Conservation (phyloP, 2,329 filamentous ascomycete genomes). For the Penicillium digitatum region DNA sequence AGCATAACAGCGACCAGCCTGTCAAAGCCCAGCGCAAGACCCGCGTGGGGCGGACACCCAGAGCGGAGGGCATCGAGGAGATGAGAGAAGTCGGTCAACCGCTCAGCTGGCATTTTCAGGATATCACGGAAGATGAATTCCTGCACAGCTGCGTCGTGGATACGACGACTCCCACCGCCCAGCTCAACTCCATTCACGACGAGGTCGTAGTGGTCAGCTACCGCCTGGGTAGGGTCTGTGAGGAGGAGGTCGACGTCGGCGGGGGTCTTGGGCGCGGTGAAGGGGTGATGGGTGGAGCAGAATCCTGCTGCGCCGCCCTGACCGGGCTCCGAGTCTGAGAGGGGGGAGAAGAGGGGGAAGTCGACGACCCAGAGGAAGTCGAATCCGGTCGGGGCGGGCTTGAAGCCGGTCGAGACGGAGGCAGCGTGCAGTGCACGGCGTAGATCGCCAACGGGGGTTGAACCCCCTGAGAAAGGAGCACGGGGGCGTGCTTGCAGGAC, state of each 20-base stretch:
- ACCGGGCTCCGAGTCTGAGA: constrained; percentile 62
- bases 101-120: constrained; percentile 67
- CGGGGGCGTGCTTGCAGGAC: constrained; percentile 73
- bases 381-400: constrained; percentile 52
- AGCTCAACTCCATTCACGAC: constrained; percentile 94
- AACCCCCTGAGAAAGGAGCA: constrained; percentile 65
- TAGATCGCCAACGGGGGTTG: constrained; percentile 67
- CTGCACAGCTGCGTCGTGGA: constrained; percentile 79
- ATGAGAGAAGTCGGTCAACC: constrained; percentile 78
- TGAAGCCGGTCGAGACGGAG: constrained; percentile 60
- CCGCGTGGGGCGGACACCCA: constrained; percentile 91
- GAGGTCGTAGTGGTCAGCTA: constrained; percentile 89
- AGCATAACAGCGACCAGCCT: constrained; percentile 76
- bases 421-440: constrained; percentile 66
- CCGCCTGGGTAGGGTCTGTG: constrained; percentile 65
- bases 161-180: constrained; percentile 87
- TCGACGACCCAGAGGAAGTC: constrained; percentile 80
- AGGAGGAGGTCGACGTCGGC: constrained; percentile 71
- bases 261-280: constrained; percentile 75
- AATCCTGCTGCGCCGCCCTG: constrained; percentile 80
- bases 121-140: constrained; percentile 80
- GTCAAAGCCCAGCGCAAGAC: constrained; percentile 90
- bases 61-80: constrained; percentile 74
- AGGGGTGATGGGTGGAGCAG: constrained; percentile 88
- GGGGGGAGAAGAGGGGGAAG: constrained; percentile 87